These are phyloP conservation scores for Byssochlamys sp. DNA, from an alignment of 2,329 filamentous ascomycete genomes.

Conservation along the genomic window DNA sequence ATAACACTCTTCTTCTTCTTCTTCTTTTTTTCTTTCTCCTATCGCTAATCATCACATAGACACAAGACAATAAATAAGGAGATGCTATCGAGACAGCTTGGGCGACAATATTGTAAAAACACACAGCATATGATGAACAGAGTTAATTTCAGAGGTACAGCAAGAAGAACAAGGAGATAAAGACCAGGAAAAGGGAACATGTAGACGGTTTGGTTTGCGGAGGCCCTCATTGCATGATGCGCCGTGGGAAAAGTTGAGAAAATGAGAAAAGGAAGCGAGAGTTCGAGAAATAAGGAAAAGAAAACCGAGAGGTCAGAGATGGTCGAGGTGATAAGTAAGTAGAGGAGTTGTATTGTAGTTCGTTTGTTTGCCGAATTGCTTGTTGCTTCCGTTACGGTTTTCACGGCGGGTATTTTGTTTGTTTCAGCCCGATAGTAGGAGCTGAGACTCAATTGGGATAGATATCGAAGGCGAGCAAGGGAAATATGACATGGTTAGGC, in stretches of 20 bases:
- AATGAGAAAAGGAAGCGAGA: neutral
- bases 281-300: slow-evolving; percentile 5
- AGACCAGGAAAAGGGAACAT: neutral
- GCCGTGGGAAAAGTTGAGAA: neutral
- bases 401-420: neutral
- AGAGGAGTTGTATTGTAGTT: neutral
- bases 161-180: neutral
- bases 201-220: neutral
- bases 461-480: neutral
- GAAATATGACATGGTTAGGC: neutral
- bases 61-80: slow-evolving; percentile 2
- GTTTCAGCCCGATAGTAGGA: neutral
- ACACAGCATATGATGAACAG: neutral
- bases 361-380: neutral
- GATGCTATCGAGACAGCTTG: neutral
- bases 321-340: neutral
- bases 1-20: neutral
- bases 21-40: slow-evolving; percentile 2
- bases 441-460: neutral
- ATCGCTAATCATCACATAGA: slow-evolving; percentile 7
- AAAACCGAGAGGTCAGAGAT: slow-evolving; percentile 1
- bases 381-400: neutral
- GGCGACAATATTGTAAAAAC: neutral
- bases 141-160: neutral
- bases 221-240: neutral